Percentiles rank a stretch among this genome's conserved stretches.
phyloP scores from a whole-genome alignment of 257 asterid genomes.

The Plantago elongata region DNA sequence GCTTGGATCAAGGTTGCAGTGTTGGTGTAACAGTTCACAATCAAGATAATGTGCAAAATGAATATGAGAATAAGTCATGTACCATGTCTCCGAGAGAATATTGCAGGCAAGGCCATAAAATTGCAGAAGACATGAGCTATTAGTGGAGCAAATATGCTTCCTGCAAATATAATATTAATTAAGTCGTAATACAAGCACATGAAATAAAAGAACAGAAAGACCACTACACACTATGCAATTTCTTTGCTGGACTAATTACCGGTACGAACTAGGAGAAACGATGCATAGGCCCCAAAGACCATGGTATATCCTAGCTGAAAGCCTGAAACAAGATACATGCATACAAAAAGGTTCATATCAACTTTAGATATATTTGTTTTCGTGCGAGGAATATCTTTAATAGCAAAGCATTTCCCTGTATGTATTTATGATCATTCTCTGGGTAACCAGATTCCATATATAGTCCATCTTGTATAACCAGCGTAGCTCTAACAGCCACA shows the following conservation, averaged over 20 bases:
- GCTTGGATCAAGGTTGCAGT: neutral
- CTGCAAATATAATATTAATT: slow-evolving; percentile 34
- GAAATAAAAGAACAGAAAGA: slow-evolving; percentile 2
- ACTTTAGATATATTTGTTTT: neutral
- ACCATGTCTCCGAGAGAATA: slow-evolving; percentile 62
- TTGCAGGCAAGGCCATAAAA: slow-evolving; percentile 80
- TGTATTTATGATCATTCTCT: too few relatives aligned
- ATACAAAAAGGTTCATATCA: neutral
- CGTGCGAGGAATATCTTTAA: too few relatives aligned
- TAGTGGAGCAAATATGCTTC: slow-evolving; percentile 77
- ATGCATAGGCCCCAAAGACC: slow-evolving; percentile 84
- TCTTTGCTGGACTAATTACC: slow-evolving; percentile 29
- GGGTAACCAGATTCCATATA: neutral
- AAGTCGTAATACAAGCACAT: slow-evolving; percentile 13
- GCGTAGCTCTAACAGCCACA: neutral
- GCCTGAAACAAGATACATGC: slow-evolving; percentile 40
- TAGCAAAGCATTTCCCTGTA: too few relatives aligned
- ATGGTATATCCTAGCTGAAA: slow-evolving; percentile 93
- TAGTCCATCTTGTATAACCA: neutral
- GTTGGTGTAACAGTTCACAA: neutral
- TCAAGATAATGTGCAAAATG: too few relatives aligned
- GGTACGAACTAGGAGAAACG: slow-evolving; percentile 85
- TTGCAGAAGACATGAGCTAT: slow-evolving; percentile 90
- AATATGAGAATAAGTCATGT: slow-evolving; percentile 11
- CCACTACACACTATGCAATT: slow-evolving; percentile 6